Base-by-base conservation (phyloP, 345 rosid species). In the rapeseed (Brassica napus) region DNA sequence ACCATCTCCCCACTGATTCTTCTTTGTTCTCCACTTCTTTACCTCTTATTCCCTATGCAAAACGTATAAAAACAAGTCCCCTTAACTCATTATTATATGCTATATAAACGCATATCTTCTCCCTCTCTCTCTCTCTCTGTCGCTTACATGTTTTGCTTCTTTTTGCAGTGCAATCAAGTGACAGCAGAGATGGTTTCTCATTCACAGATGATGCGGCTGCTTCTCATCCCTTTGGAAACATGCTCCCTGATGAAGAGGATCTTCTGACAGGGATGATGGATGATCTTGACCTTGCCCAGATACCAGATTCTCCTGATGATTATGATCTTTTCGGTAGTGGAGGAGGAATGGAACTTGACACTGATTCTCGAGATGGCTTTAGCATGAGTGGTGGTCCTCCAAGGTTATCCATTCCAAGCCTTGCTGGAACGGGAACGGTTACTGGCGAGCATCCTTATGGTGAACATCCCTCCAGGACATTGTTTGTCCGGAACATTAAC, bases 381-480 rank as follows among this genome's bases (percentile, higher is more conserved):
- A 78, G 82, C 79, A 68, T 88, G 59, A 83, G 72, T 57, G 74
- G 89, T 71, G 74, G 90, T 76, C 69, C 73, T 78, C 85, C 94
- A 42, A 88, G 89, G 71, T 14, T 88, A n/a, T 83, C 83, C 78
- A 37, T 89, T 49, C 61, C 92, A 69, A 91, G 86, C 62, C 75
- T 81, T 32, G 76, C 77, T 76, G 93, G 88, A 52, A 87, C 72
- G 18, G 92, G 88, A 80, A 76, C 90, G 11, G 86, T 91, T 28
- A 87, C 89, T 70, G 97, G 97, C 30, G 94, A 91, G 70, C 96
- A 91, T 81, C 96, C 96, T 9, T 88, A 85, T 30, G 97, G 97
- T 0, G 97, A 89, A 77, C 97, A 91, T 78, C 97, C 97, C 11
- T 91, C 97, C 1, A 87, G 97, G 79, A 91, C 97, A 5, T 86